phyloP scores from a whole-genome alignment of 73 alveolate species.

The Effrenium voratum region DNA sequence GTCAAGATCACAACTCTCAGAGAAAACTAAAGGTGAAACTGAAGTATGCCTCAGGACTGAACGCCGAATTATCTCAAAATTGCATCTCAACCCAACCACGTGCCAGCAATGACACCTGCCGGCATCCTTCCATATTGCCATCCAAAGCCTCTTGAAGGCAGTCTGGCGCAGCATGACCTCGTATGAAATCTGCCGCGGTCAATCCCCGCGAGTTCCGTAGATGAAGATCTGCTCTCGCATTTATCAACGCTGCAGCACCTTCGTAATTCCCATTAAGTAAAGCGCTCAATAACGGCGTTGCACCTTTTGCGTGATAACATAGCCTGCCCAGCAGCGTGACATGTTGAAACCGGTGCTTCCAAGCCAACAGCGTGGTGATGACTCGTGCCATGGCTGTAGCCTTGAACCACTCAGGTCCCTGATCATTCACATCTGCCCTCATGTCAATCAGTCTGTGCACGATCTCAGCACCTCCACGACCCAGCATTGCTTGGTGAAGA shows the following conservation, averaged over 20 bases:
- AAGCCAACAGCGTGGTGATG: background rate
- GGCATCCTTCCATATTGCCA: slow-evolving; percentile 37
- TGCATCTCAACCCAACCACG: slow-evolving; percentile 19
- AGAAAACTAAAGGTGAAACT: too few relatives aligned
- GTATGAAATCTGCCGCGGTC: slow-evolving; percentile 29
- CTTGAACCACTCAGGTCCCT: background rate
- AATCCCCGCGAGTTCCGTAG: slow-evolving; percentile 38
- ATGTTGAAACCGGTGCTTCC: slow-evolving; percentile 16
- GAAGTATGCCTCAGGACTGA: too few relatives aligned
- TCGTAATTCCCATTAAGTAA: slow-evolving; percentile 16
- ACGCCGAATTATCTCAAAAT: too few relatives aligned
- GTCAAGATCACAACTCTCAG: too few relatives aligned
- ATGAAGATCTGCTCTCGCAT: background rate
- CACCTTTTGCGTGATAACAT: background rate
- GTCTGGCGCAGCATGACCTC: slow-evolving; percentile 18
- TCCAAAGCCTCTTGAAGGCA: slow-evolving; percentile 13
- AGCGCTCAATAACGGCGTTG: slow-evolving; percentile 37
- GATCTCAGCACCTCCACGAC: slow-evolving; percentile 34
- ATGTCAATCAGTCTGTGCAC: slow-evolving; percentile 45
- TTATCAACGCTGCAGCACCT: slow-evolving; percentile 24
- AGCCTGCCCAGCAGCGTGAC: background rate
- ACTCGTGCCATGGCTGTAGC: background rate
- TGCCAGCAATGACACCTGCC: background rate
- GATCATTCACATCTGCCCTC: slow-evolving; percentile 48
- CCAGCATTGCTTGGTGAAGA: background rate